Evolutionary conservation across 1,284 basidiomycete genomes (phyloP), one percentile per base, ranked within the genome.

Genomic region (Pascua guehoae): DNA sequence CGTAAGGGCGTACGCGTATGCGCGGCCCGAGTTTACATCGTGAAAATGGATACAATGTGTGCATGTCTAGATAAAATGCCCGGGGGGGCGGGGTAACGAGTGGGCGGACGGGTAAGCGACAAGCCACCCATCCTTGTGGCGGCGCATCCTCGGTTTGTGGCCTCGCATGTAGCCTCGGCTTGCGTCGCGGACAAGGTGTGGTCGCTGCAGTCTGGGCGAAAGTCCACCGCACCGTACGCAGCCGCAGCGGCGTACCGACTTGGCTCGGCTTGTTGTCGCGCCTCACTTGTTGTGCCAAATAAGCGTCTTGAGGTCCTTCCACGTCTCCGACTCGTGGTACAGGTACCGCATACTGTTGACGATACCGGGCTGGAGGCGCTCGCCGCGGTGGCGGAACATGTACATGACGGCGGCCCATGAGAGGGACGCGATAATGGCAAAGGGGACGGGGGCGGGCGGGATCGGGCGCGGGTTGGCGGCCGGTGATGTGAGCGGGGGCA

Each of bases 361-460:
- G 88, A 97, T 90, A 51, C 95, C 94, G 5, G 90, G 88, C 73
- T 98, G 92, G 58, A 98, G 85, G 12, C 86, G 87, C 78, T 97
- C 86, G 47, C 90, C 85, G 38, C 85, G 81, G 74, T 95, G 83
- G 67, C 86, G 82, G 82, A 95, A 98, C 61, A 96, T 80, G 84
- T 89, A 98, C 95, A 98, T 98, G 48, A 96, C 92, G n/a, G 86
- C 82, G 41, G 91, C 95, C 95, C 95, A 98, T 41, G 88, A 85
- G 38, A 97, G 65, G 0, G 94, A 90, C 3, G 95, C 91, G 67
- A 97, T 93, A 39, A 89, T 72, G 2, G 89, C 86, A 78, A 97
- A 98, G 69, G 90, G 86, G 32, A 83, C 81, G 43, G 87, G 81
- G 68, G 93, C 84, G 3, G 91, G 90, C 5, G 91, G 90, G 46